Evolutionary conservation across 768 basidiomycete genomes (phyloP).

Genomic region (Chiua virens): DNA sequence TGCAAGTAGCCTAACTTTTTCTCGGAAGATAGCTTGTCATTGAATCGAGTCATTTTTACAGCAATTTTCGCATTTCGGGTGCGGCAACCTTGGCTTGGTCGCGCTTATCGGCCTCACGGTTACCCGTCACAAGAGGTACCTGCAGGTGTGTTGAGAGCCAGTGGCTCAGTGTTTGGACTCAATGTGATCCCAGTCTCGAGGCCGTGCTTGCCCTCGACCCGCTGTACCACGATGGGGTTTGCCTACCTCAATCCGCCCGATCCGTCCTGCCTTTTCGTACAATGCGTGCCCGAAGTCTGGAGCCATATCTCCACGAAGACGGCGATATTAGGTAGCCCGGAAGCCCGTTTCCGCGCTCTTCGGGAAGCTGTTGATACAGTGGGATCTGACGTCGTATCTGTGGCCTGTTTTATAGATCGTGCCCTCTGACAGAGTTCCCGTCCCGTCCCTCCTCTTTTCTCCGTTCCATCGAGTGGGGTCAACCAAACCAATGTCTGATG

Average conservation of each 20-base stretch:
- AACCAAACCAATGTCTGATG: conserved; percentile 25
- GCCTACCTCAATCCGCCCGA: conserved; percentile 7
- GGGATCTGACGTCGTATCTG: conserved; percentile 20
- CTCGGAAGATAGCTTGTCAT: neutral
- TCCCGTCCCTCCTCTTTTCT: conserved; percentile 14
- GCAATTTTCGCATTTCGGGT: neutral
- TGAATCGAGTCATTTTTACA: neutral
- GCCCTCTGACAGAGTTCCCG: conserved; percentile 1
- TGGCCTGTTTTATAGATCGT: conserved; percentile 28
- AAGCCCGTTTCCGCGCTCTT: neutral
- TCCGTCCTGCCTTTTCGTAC: conserved; percentile 7
- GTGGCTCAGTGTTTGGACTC: neutral
- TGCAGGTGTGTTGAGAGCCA: neutral
- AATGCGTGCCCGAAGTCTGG: conserved; percentile 10
- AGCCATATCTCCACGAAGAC: conserved; percentile 3
- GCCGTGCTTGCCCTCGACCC: neutral
- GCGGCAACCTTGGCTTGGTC: neutral
- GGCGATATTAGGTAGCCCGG: conserved; percentile 17
- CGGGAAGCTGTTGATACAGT: conserved; percentile 13
- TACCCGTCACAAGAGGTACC: neutral
- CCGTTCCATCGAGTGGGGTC: conserved; percentile 5
- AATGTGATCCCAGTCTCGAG: neutral
- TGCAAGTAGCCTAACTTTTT: neutral
- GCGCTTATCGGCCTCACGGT: too few species aligned
- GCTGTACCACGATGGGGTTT: conserved; percentile 3